Percentiles rank a stretch among this genome's conserved stretches.
phyloP scores from a whole-genome alignment of 1,284 basidiomycete genomes.

The Flammula alnicola region DNA sequence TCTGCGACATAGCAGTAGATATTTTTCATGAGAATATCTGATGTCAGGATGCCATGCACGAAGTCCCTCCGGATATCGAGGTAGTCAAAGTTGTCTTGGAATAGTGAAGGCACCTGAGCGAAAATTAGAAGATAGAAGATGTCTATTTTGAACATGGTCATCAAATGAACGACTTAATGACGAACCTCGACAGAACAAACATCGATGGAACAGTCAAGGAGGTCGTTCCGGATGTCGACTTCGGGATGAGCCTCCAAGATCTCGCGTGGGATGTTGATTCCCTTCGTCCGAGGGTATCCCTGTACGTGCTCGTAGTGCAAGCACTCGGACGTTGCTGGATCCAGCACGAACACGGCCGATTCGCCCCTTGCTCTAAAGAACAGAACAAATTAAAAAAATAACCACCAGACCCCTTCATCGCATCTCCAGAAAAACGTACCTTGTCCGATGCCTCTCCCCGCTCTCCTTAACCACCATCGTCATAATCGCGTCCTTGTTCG shows the following conservation, averaged over 20 bases:
- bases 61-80: conserved; percentile 91
- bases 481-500: conserved; percentile 95
- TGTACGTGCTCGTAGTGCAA: conserved; percentile 78
- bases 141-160: background rate
- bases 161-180: background rate
- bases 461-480: conserved; percentile 90
- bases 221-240: conserved; percentile 83
- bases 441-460: conserved; percentile 71
- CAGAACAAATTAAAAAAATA: background rate
- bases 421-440: conserved; percentile 81
- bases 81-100: conserved; percentile 99
- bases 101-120: conserved; percentile 86
- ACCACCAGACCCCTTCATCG: conserved; percentile 52
- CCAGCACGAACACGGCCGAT: conserved; percentile 74
- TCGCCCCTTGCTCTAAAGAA: conserved; percentile 65
- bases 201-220: conserved; percentile 89
- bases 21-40: conserved; percentile 94
- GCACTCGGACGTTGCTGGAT: conserved; percentile 77
- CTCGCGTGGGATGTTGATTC: conserved; percentile 70
- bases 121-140: background rate
- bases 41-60: conserved; percentile 95
- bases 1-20: conserved; percentile 89
- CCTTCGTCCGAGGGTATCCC: conserved; percentile 64
- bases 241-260: conserved; percentile 71
- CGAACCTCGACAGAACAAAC: conserved; percentile 89